A percentile compares a stretch with the other conserved stretches of the same genome.
Evolutionary conservation across 2,329 filamentous ascomycete species (phyloP).

Genomic region (Cladophialophora exuberans): DNA sequence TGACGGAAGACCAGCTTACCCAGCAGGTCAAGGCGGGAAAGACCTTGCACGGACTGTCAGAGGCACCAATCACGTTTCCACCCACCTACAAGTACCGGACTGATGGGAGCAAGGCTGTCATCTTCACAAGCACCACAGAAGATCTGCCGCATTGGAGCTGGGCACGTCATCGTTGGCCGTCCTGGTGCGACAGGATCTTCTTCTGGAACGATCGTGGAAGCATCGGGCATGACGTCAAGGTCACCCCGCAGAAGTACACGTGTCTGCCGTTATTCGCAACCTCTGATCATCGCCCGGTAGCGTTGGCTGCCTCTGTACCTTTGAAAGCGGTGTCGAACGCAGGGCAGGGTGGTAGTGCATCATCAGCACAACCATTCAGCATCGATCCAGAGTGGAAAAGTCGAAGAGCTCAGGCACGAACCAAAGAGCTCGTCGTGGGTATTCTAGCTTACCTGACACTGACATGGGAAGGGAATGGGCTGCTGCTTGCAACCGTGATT

Average conservation of each 20-base stretch:
- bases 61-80: constrained; percentile 76
- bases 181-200: constrained; percentile 91
- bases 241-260: constrained; percentile 67
- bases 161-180: constrained; percentile 81
- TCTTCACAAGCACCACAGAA: constrained; percentile 42
- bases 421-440: constrained; percentile 64
- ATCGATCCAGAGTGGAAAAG: constrained; percentile 61
- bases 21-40: constrained; percentile 69
- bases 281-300: constrained; percentile 87
- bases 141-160: constrained; percentile 64
- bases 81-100: constrained; percentile 90
- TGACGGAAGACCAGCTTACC: constrained; percentile 77
- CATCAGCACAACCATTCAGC: constrained; percentile 56
- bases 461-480: constrained; percentile 51
- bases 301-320: constrained; percentile 69
- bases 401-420: constrained; percentile 57
- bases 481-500: constrained; percentile 45
- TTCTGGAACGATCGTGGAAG: constrained; percentile 60
- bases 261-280: constrained; percentile 77
- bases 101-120: constrained; percentile 34
- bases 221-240: constrained; percentile 51
- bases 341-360: constrained; percentile 28
- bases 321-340: constrained; percentile 48
- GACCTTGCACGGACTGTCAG: constrained; percentile 76
- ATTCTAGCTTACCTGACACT: constrained; percentile 57